Evolutionary conservation across 768 basidiomycete genomes (phyloP).

Genomic region (Leccinum obscurum): DNA sequence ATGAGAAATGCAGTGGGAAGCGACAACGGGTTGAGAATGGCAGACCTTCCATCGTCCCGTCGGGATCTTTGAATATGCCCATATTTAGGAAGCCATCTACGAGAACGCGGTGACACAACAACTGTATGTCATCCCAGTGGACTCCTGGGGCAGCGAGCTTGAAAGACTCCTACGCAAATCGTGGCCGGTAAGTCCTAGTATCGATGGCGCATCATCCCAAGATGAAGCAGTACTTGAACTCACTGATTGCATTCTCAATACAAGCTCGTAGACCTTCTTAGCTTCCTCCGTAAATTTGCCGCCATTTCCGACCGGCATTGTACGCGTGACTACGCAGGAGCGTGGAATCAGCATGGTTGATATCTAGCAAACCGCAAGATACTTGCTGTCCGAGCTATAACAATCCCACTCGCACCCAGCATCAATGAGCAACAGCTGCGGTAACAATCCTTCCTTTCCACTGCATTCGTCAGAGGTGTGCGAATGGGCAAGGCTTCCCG

Average conservation of each 20-base stretch:
- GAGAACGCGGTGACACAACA: conserved; percentile 80
- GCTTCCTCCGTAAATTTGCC: conserved; percentile 86
- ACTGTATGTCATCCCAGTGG: conserved; percentile 89
- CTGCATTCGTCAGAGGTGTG: conserved; percentile 18
- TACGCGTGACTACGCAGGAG: conserved; percentile 64
- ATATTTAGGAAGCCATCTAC: conserved; percentile 78
- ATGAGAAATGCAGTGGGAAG: not conserved
- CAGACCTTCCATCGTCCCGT: conserved; percentile 29
- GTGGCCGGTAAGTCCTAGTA: not conserved
- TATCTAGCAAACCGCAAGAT: not conserved
- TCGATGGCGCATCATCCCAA: not conserved
- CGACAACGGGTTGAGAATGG: not conserved
- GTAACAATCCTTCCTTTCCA: conserved; percentile 39
- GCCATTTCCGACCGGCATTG: conserved; percentile 91
- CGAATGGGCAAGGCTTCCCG: conserved; percentile 43
- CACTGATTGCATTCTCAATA: conserved; percentile 88
- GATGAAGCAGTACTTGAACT: conserved; percentile 5
- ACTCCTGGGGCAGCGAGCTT: conserved; percentile 68
- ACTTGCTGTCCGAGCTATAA: conserved; percentile 64
- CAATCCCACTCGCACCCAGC: conserved; percentile 89
- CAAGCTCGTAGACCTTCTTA: conserved; percentile 80
- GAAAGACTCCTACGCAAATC: conserved; percentile 60
- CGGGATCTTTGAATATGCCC: conserved; percentile 80
- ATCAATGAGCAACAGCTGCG: conserved; percentile 86
- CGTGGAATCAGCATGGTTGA: conserved; percentile 6